Conservation (phyloP, 1,284 basidiomycete species). For the Peniophora sp. region DNA sequence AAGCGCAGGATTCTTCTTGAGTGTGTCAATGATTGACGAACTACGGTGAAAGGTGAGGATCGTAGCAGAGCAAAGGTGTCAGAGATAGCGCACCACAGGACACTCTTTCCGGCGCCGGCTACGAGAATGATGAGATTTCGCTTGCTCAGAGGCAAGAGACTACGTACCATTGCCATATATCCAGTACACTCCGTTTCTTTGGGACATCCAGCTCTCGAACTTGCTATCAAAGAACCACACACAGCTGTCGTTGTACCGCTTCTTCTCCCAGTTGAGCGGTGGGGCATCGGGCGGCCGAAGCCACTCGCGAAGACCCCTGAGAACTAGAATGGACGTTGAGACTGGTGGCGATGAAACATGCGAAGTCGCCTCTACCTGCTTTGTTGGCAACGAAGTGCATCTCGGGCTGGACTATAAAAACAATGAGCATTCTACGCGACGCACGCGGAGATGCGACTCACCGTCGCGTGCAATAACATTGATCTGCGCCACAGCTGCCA, state of each 20-base stretch:
- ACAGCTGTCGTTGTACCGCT: too few species aligned
- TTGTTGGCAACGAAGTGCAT: too few species aligned
- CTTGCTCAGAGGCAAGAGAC: not conserved
- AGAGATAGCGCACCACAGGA: not conserved
- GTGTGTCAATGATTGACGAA: not conserved
- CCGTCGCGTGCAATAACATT: too few species aligned
- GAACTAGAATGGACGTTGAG: too few species aligned
- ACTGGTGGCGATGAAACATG: too few species aligned
- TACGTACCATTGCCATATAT: not conserved
- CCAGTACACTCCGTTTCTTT: not conserved
- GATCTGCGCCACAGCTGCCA: too few species aligned
- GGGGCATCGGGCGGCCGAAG: not conserved
- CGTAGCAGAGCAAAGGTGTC: not conserved
- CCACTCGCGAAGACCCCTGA: too few species aligned
- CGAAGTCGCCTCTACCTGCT: too few species aligned
- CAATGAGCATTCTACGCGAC: too few species aligned
- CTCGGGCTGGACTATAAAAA: too few species aligned
- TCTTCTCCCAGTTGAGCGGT: too few species aligned
- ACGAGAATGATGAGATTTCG: not conserved
- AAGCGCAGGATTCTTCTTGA: not conserved
- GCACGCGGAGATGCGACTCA: too few species aligned
- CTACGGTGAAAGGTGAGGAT: not conserved
- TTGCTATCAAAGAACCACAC: not conserved
- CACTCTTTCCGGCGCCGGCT: constrained; percentile 1
- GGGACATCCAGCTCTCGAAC: not conserved